These are phyloP conservation scores for Stylosanthes scabra DNA, from an alignment of 331 rosid genomes.

Conservation along the genomic window DNA sequence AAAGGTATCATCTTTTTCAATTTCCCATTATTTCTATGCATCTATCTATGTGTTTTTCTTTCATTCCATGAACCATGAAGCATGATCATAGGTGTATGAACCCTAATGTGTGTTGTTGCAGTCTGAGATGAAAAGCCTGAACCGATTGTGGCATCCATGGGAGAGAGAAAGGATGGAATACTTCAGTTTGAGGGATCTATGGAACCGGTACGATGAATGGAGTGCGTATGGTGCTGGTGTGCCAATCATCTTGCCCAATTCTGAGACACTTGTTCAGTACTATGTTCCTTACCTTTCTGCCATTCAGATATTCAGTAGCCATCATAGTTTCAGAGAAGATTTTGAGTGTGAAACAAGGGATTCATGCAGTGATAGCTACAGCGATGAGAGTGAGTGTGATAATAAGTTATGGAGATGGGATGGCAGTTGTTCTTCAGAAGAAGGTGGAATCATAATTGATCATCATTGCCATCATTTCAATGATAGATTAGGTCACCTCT, in stretches of 20 bases:
- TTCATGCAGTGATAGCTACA: constrained; percentile 77
- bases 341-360: constrained; percentile 84
- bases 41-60: too few species aligned
- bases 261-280: constrained; percentile 91
- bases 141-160: constrained; percentile 98
- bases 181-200: constrained; percentile 87
- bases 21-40: neutral
- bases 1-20: constrained; percentile 54
- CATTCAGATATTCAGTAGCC: constrained; percentile 92
- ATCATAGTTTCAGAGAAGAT: constrained; percentile 77
- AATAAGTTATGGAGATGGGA: constrained; percentile 96
- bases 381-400: constrained; percentile 89
- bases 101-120: constrained; percentile 27
- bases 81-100: too few species aligned
- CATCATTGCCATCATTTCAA: constrained; percentile 59
- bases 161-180: constrained; percentile 90
- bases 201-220: constrained; percentile 93
- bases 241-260: constrained; percentile 66
- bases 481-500: constrained; percentile 80
- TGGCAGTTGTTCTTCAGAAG: constrained; percentile 84
- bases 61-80: too few species aligned
- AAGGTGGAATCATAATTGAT: constrained; percentile 68
- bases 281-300: constrained; percentile 97
- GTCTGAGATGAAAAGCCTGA: constrained; percentile 80
- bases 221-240: constrained; percentile 98